Conservation (phyloP, 2,329 filamentous ascomycete genomes). For the Ophiostoma ulmi region DNA sequence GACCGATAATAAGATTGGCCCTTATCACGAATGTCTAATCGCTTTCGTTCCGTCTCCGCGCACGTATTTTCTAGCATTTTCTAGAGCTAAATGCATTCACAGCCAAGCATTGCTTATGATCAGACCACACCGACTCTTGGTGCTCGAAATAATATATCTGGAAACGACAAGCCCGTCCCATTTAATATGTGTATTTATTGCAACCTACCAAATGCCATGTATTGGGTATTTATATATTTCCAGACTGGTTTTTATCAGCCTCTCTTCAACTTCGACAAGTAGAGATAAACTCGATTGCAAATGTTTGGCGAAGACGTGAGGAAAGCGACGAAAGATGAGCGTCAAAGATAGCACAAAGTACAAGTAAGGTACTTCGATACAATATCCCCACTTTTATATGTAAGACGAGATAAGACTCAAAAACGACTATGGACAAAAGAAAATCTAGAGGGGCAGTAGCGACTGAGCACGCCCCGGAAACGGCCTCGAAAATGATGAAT, state of each 20-base stretch:
- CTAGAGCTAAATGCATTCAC: background rate
- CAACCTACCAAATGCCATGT: background rate
- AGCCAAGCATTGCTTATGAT: background rate
- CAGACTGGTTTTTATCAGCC: background rate
- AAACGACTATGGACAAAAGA: background rate
- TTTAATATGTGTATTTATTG: background rate
- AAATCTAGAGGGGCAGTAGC: conserved; percentile 5
- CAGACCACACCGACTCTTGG: conserved; percentile 1
- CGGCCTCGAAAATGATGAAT: background rate
- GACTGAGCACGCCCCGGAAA: background rate
- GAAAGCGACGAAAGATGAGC: background rate
- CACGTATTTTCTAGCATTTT: background rate
- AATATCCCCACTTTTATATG: background rate
- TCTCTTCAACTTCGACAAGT: background rate
- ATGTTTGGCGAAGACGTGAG: background rate
- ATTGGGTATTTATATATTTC: background rate
- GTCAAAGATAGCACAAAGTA: background rate
- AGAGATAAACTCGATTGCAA: background rate
- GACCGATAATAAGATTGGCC: background rate
- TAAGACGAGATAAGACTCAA: background rate
- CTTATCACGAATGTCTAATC: background rate
- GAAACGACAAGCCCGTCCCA: background rate
- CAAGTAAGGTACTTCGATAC: background rate
- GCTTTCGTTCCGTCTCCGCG: conserved; percentile 1
- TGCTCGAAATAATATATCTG: background rate